Percentiles rank a stretch among this genome's conserved stretches.
Evolutionary conservation across 768 basidiomycete species (phyloP).

Genomic region (Sporobolomyces phaffii): DNA sequence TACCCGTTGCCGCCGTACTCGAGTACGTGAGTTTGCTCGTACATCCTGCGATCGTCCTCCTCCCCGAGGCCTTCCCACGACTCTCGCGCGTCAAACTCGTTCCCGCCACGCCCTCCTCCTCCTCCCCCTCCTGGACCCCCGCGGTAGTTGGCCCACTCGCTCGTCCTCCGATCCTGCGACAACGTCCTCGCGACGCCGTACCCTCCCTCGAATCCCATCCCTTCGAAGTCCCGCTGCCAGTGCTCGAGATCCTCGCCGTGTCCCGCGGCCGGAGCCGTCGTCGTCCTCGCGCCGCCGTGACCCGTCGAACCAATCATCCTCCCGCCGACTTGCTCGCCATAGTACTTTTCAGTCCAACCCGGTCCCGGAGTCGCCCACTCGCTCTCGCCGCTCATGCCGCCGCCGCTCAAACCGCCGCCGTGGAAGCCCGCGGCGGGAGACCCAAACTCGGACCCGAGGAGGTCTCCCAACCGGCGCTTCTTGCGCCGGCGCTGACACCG

Average conservation of each 20-base stretch:
- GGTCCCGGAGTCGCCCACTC: conserved; percentile 4
- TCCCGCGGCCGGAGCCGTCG: background rate
- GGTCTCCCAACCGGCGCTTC: background rate
- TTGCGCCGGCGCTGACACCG: conserved; percentile 9
- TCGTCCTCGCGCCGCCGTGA: background rate
- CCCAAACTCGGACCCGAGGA: conserved; percentile 7
- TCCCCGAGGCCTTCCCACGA: background rate
- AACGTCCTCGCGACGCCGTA: conserved; percentile 3
- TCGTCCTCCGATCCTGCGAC: conserved; percentile 5
- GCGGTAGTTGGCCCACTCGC: conserved; percentile 8
- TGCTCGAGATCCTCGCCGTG: background rate
- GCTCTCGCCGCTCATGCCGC: background rate
- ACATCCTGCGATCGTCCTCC: background rate
- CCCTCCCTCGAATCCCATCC: conserved; percentile 3
- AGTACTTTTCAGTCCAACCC: conserved; percentile 14
- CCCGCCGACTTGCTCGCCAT: conserved; percentile 10
- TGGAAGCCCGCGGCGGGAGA: background rate
- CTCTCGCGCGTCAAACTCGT: background rate
- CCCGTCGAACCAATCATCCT: background rate
- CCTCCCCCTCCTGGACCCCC: too few species aligned
- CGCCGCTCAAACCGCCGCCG: too few species aligned
- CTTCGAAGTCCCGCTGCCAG: background rate
- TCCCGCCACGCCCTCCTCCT: background rate
- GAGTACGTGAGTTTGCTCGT: conserved; percentile 1
- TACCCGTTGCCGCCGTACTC: background rate